Evolutionary conservation across 345 rosid genomes (phyloP).

Genomic region (Ceriops decandra): DNA sequence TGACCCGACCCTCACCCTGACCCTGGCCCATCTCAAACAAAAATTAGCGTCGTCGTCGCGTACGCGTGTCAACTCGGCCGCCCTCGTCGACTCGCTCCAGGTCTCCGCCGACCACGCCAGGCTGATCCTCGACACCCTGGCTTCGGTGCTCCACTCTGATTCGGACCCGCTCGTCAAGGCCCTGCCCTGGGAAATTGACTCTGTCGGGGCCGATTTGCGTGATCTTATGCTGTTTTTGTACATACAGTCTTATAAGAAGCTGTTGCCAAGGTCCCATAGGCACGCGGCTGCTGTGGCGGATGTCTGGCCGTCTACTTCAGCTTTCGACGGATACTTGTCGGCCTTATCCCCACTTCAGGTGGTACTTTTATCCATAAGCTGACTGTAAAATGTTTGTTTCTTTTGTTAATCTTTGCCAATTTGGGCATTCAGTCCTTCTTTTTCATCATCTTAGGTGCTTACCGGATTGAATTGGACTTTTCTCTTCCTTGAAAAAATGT

Average conservation of each 20-base stretch:
- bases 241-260: slow-evolving; percentile 90
- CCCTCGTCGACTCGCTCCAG: slow-evolving; percentile 74
- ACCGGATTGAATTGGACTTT: not conserved
- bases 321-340: slow-evolving; percentile 93
- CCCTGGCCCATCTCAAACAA: slow-evolving; percentile 63
- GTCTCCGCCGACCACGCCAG: slow-evolving; percentile 85
- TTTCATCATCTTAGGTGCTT: not conserved
- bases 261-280: slow-evolving; percentile 86
- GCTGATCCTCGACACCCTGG: slow-evolving; percentile 80
- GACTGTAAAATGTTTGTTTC: slow-evolving; percentile 4
- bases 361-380: slow-evolving; percentile 8
- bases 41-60: slow-evolving; percentile 38
- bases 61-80: slow-evolving; percentile 57
- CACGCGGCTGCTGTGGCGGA: slow-evolving; percentile 93
- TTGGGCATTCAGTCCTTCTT: not conserved
- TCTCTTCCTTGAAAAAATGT: not conserved
- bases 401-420: not conserved
- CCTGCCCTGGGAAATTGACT: slow-evolving; percentile 45
- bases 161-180: slow-evolving; percentile 68
- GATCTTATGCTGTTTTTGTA: slow-evolving; percentile 85
- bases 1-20: slow-evolving; percentile 78
- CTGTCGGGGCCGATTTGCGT: slow-evolving; percentile 73
- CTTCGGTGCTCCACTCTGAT: slow-evolving; percentile 78
- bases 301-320: slow-evolving; percentile 99
- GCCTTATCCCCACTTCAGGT: slow-evolving; percentile 99